Base-by-base conservation (phyloP, 306 rosid genomes). In the Gynostemma pentaphyllum region DNA sequence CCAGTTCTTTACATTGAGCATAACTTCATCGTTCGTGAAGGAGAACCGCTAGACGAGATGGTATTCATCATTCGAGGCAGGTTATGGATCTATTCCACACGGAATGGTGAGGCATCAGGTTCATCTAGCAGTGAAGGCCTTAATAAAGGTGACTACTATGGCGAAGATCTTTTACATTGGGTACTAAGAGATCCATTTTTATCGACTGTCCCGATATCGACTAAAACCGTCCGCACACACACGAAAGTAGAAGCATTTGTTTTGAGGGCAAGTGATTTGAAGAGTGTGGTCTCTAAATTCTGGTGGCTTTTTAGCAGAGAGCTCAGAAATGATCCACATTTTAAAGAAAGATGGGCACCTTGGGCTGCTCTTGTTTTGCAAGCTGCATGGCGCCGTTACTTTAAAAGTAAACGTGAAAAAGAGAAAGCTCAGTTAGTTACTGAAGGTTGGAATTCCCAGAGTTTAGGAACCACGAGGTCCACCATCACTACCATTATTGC, bases 241-340 rank as follows among this genome's bases (percentile, higher is more conserved):
- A 66, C 53, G 23, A 72, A 27, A n/a, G 76, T 66, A 9, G 62
- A 66, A 46, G 68, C 46, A 45, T 66, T 72, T 72, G 67, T 15
- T 37, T n/a, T 66, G 12, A 72, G 18, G 10, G 72, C 67, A 39
- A 5, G 47, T 29, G 62, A 66, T 21, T 27, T 72, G 51, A 66
- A 39, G 52, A 34, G 4, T 9, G 36, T 72, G 0, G 45, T 72
- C 9, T 26, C 60, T 37, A 65, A 66, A 34, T 72, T 55, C 42
- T 62, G 70, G 70, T 49, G 61, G 70, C 61, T 49, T 36, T 21
- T 66, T 23, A 36, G 46, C 13, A 39, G 23, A 66, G 45, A 49
- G 48, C 34, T 34, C 7, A 14, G 60, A 30, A 21, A 49, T 8
- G 41, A 22, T 23, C 70, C 55, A 0, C 10, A 28, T 10, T 28